These are phyloP conservation scores for Emericellopsis terricola DNA, from an alignment of 495 filamentous ascomycete species.

Conservation along the genomic window DNA sequence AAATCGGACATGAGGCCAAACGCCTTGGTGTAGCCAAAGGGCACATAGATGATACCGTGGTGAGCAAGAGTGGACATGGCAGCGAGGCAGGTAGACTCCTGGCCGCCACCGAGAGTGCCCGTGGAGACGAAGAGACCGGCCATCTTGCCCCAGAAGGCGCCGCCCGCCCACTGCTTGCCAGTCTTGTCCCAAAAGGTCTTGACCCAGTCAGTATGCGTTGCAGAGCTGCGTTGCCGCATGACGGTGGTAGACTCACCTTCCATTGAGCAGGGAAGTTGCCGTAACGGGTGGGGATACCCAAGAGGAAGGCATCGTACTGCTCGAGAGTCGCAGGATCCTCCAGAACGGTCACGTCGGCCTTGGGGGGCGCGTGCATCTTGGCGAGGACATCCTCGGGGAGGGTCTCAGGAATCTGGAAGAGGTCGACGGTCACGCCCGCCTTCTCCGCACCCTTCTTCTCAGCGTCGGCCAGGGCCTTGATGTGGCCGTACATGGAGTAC, in stretches of 20 bases:
- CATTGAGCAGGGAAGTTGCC: slow-evolving; percentile 97
- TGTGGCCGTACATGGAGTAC: slow-evolving; percentile 97
- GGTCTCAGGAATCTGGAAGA: slow-evolving; percentile 85
- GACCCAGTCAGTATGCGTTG: neutral
- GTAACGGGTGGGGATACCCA: slow-evolving; percentile 95
- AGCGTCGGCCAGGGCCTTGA: slow-evolving; percentile 66
- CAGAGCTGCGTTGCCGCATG: neutral
- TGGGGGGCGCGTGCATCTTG: slow-evolving; percentile 74
- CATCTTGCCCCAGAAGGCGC: slow-evolving; percentile 77
- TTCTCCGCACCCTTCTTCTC: slow-evolving; percentile 81
- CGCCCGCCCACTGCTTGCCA: slow-evolving; percentile 50
- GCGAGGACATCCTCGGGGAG: slow-evolving; percentile 62
- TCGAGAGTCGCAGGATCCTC: slow-evolving; percentile 45
- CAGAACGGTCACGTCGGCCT: slow-evolving; percentile 48
- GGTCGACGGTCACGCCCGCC: slow-evolving; percentile 59
- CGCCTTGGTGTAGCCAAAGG: slow-evolving; percentile 74
- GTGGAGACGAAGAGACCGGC: slow-evolving; percentile 85
- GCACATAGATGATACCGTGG: slow-evolving; percentile 92
- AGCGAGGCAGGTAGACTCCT: slow-evolving; percentile 73
- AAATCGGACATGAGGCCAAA: slow-evolving; percentile 53
- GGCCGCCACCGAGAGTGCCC: slow-evolving; percentile 68
- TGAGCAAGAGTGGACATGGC: slow-evolving; percentile 78
- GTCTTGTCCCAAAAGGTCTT: slow-evolving; percentile 67
- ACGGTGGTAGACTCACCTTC: slow-evolving; percentile 32
- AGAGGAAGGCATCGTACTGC: slow-evolving; percentile 75